These are phyloP conservation scores for Chrysoporthe cubensis DNA, from an alignment of 2,329 filamentous ascomycete species.

Conservation along the genomic window DNA sequence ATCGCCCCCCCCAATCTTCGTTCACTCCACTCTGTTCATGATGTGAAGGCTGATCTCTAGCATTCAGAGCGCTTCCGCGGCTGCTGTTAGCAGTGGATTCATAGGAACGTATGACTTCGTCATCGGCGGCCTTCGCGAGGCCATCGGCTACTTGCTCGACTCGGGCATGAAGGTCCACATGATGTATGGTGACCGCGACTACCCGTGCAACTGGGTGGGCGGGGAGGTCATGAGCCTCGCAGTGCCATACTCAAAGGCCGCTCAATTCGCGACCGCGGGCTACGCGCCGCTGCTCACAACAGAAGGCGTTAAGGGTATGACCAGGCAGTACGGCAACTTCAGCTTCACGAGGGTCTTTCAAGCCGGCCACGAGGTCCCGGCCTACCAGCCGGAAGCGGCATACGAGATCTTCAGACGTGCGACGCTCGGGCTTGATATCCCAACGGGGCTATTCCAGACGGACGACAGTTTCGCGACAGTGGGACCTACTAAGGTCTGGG, in stretches of 20 bases:
- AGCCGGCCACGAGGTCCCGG: slow-evolving; percentile 60
- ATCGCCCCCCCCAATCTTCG: neutral
- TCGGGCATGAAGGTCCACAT: slow-evolving; percentile 59
- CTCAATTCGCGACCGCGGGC: slow-evolving; percentile 56
- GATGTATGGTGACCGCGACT: slow-evolving; percentile 63
- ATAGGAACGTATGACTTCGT: slow-evolving; percentile 37
- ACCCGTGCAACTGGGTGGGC: slow-evolving; percentile 60
- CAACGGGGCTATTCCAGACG: slow-evolving; percentile 26
- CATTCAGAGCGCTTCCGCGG: slow-evolving; percentile 34
- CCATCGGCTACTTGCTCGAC: slow-evolving; percentile 58
- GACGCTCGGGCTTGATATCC: slow-evolving; percentile 26
- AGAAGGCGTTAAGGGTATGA: slow-evolving; percentile 61
- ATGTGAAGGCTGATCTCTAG: neutral
- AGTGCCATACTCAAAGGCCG: slow-evolving; percentile 48
- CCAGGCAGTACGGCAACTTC: slow-evolving; percentile 69
- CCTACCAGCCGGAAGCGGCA: slow-evolving; percentile 51
- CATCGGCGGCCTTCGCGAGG: slow-evolving; percentile 44
- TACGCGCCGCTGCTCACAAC: slow-evolving; percentile 67
- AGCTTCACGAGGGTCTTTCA: slow-evolving; percentile 63
- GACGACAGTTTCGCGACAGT: slow-evolving; percentile 21
- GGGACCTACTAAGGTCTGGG: slow-evolving; percentile 26
- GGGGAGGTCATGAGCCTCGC: slow-evolving; percentile 56
- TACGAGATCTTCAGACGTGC: slow-evolving; percentile 55
- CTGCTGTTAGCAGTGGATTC: slow-evolving; percentile 52
- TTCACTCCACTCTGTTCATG: neutral